Evolutionary conservation across 1,139 yeast genomes (phyloP), one percentile per base, ranked within the genome.

Genomic region (Starmera stellimalicola): DNA sequence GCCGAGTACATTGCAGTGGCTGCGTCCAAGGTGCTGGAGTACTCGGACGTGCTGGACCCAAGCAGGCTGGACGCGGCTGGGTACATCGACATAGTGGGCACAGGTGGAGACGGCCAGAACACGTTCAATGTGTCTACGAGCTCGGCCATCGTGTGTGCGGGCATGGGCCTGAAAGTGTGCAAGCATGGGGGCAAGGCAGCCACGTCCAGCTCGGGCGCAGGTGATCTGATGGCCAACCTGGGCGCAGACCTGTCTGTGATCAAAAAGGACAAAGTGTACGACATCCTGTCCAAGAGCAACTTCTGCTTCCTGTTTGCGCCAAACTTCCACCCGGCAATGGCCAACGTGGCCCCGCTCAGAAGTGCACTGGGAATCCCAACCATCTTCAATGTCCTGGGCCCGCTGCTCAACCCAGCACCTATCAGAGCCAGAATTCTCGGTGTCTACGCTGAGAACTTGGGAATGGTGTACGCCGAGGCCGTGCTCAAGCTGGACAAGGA

Each of bases 101-200:
- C 98, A 0, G 98, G 98, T 19, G 98, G 98, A 6, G 98, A 91
- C 52, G 95, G 96, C 4, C 95, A 91, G 53, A 80, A 91, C 53
- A 91, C 98, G 0, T 91, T 91, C 60, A 91, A 91, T 51, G 98
- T 91, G 1, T 82, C 95, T 7, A 91, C 98, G 0, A 84, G 96
- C 1, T 68, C 96, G 1, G 96, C 96, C 0, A 85, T 91, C 34
- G 87, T 91, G 5, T 94, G 88, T 1, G 84, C 96, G 0, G 98
- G 98, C 5, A 80, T 84, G 65, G 87, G 87, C 1, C 57, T 87
- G 33, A 71, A 73, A 18, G 77, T 88, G 14, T 84, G 95, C 55
- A 88, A 76, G 38, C 98, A 91, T 54, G 98, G 98, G 17, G 97
- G 97, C 17, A 91, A 91, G 50, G 97, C 98, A 0, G 77, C 95